Conservation (phyloP, 2,329 filamentous ascomycete genomes). For the Cytospora leucostoma region DNA sequence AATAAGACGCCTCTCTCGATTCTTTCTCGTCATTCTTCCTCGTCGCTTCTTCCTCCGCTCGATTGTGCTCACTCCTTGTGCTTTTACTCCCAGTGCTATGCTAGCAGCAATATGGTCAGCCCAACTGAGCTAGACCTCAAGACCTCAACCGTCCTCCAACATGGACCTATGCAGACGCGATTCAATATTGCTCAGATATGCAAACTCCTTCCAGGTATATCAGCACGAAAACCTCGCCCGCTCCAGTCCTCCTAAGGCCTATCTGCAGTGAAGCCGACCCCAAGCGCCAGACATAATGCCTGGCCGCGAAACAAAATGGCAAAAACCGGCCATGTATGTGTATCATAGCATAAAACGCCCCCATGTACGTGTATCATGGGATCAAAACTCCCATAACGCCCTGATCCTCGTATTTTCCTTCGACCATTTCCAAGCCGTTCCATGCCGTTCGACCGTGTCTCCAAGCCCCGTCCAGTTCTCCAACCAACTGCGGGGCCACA, state of each 20-base stretch:
- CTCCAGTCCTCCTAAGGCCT: neutral
- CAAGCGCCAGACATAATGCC: neutral
- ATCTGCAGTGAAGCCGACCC: neutral
- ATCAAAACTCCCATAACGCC: neutral
- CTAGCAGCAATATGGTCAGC: neutral
- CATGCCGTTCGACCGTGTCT: neutral
- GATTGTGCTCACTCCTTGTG: neutral
- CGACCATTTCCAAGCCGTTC: neutral
- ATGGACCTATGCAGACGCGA: neutral
- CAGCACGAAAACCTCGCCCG: neutral
- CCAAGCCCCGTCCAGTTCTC: neutral
- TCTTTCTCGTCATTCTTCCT: neutral
- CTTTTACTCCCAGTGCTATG: neutral
- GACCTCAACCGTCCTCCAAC: neutral
- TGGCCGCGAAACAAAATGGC: neutral
- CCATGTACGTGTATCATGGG: constrained; percentile 2
- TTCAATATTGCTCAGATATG: neutral
- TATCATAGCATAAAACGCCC: neutral
- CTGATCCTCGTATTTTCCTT: neutral
- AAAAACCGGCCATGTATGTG: neutral
- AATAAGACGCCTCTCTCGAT: neutral
- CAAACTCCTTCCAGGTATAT: neutral
- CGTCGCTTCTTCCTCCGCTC: neutral
- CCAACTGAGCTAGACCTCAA: neutral
- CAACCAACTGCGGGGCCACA: neutral